A percentile compares a stretch with the other conserved stretches of the same genome.
These are phyloP conservation scores for Alternaria hordeiaustralica DNA, from an alignment of 2,329 filamentous ascomycete genomes.

Conservation along the genomic window DNA sequence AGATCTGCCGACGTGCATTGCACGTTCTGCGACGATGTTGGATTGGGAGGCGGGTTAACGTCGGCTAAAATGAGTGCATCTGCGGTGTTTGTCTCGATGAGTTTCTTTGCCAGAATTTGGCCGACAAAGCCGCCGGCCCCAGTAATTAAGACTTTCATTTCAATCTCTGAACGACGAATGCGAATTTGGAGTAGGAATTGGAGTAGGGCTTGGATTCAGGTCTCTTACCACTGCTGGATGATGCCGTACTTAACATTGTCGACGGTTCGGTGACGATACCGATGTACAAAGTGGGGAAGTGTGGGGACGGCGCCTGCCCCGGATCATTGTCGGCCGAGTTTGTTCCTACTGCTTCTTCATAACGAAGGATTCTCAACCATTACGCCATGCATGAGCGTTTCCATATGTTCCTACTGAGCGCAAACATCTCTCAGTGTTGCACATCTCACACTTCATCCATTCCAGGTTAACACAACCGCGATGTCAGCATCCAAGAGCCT, in stretches of 20 bases:
- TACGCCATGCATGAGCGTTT: not conserved
- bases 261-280: constrained; percentile 17
- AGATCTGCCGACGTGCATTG: constrained; percentile 61
- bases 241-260: not conserved
- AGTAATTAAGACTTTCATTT: constrained; percentile 63
- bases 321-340: constrained; percentile 10
- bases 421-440: not conserved
- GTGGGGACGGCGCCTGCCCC: constrained; percentile 22
- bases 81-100: constrained; percentile 56
- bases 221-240: not conserved
- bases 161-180: not conserved
- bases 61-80: constrained; percentile 64
- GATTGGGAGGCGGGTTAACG: constrained; percentile 57
- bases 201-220: not conserved
- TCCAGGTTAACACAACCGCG: not conserved
- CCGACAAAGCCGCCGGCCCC: constrained; percentile 70
- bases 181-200: not conserved
- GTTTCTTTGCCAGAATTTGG: constrained; percentile 64
- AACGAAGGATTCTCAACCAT: not conserved
- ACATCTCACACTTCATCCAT: not conserved
- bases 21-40: constrained; percentile 59
- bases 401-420: not conserved
- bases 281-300: constrained; percentile 15
- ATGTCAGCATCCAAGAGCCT: not conserved
- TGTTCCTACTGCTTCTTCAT: not conserved